Conservation (phyloP, 2,329 filamentous ascomycete genomes). For the Ophiocordyceps camponoti-leonardi region DNA sequence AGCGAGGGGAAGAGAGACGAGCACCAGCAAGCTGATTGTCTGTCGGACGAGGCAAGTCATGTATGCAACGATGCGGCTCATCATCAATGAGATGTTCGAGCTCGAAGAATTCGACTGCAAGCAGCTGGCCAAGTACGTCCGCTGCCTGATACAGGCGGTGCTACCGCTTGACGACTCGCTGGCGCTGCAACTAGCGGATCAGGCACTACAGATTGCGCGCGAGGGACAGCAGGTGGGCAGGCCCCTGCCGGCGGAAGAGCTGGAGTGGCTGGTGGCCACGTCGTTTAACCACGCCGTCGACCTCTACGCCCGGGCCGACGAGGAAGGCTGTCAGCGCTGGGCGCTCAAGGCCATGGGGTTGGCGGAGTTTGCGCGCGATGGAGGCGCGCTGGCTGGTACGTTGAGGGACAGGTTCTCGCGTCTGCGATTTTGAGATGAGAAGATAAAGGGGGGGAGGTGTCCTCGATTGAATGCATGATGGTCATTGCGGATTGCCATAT, state of each 20-base stretch:
- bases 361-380: conserved; percentile 40
- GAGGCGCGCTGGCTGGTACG: conserved; percentile 23
- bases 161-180: conserved; percentile 37
- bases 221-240: conserved; percentile 28
- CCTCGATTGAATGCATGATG: too few relatives aligned
- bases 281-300: conserved; percentile 58
- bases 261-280: conserved; percentile 59
- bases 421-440: conserved; percentile 11
- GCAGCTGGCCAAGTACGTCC: conserved; percentile 59
- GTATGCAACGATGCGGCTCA: conserved; percentile 39
- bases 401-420: conserved; percentile 27
- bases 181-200: conserved; percentile 44
- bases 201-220: conserved; percentile 36
- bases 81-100: conserved; percentile 51
- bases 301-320: conserved; percentile 37
- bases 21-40: not conserved
- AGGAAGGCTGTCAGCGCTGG: conserved; percentile 41
- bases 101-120: conserved; percentile 35
- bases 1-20: too few relatives aligned
- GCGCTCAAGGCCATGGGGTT: conserved; percentile 43
- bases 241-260: conserved; percentile 45
- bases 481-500: too few relatives aligned
- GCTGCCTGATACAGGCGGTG: conserved; percentile 56
- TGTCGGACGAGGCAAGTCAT: conserved; percentile 19
- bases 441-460: not conserved